Evolutionary conservation across 345 rosid genomes (phyloP).

Genomic region (Salix caprea): DNA sequence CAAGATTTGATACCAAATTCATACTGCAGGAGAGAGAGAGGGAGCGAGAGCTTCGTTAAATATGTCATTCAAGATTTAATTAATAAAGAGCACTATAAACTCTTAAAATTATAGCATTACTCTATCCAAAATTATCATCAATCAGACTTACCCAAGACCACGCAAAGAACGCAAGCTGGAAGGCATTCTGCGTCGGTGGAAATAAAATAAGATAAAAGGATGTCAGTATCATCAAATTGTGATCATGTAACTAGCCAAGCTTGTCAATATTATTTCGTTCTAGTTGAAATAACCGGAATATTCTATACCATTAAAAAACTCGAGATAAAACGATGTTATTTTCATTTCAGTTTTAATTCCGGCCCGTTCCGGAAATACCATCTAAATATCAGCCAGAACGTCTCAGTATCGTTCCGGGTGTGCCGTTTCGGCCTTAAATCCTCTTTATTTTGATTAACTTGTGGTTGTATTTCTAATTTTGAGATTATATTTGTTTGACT

Average conservation of each 20-base stretch:
- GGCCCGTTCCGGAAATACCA: fast-evolving
- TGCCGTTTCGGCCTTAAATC: no score
- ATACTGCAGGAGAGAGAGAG: background rate
- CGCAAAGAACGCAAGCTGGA: constrained; percentile 26
- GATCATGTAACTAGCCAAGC: background rate
- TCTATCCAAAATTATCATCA: no score
- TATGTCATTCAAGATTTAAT: no score
- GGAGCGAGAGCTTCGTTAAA: no score
- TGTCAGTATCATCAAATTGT: background rate
- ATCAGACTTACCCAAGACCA: constrained; percentile 25
- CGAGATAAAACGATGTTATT: fast-evolving
- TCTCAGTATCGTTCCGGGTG: fast-evolving
- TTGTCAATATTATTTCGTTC: no score
- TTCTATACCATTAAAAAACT: no score
- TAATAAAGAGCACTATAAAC: no score
- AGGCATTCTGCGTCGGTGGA: constrained; percentile 18
- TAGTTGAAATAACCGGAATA: fast-evolving
- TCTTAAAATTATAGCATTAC: no score
- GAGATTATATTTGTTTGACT: no score
- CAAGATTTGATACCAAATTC: constrained; percentile 23
- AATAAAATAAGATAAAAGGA: background rate
- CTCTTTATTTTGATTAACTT: no score
- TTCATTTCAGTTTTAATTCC: no score
- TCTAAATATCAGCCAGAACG: fast-evolving
- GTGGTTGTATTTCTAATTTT: no score